phyloP scores from a whole-genome alignment of 768 basidiomycete genomes.

The Udeniomyces megalosporus region DNA sequence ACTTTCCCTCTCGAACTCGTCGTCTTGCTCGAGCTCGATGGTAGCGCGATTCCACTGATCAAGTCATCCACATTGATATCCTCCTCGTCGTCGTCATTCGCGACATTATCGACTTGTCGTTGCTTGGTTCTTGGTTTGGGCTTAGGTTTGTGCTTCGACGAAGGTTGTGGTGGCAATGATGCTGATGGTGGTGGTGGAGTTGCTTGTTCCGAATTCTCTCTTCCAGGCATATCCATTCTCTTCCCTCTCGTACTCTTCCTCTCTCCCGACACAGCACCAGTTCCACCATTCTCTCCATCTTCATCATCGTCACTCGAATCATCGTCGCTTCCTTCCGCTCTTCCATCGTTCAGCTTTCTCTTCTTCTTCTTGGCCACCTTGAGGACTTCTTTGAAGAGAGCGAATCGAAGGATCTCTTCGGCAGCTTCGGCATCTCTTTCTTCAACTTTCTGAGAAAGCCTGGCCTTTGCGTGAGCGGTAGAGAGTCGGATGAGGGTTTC shows the following conservation, averaged over 20 bases:
- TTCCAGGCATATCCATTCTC: slow-evolving; percentile 16
- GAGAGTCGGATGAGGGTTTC: slow-evolving; percentile 96
- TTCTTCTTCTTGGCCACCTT: slow-evolving; percentile 61
- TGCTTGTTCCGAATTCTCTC: neutral
- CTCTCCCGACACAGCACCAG: slow-evolving; percentile 28
- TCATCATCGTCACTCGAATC: slow-evolving; percentile 34
- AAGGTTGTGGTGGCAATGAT: too few species aligned
- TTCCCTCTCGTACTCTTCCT: slow-evolving; percentile 29
- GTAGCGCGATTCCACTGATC: neutral
- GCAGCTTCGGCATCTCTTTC: slow-evolving; percentile 73
- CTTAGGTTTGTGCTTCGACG: too few species aligned
- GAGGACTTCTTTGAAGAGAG: slow-evolving; percentile 91
- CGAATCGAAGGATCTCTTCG: slow-evolving; percentile 89
- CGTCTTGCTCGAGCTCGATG: neutral
- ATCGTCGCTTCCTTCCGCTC: slow-evolving; percentile 24
- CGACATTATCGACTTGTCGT: neutral
- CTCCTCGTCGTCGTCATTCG: neutral
- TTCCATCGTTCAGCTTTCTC: slow-evolving; percentile 63
- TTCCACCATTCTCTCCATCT: slow-evolving; percentile 31
- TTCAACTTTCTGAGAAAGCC: slow-evolving; percentile 70
- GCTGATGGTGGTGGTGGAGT: neutral
- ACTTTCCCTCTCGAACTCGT: neutral
- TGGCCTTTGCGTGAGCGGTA: slow-evolving; percentile 92
- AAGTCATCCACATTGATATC: neutral
- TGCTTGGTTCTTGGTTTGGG: neutral